Evolutionary conservation across 306 rosid genomes (phyloP).

Genomic region (Fragaria iinumae): DNA sequence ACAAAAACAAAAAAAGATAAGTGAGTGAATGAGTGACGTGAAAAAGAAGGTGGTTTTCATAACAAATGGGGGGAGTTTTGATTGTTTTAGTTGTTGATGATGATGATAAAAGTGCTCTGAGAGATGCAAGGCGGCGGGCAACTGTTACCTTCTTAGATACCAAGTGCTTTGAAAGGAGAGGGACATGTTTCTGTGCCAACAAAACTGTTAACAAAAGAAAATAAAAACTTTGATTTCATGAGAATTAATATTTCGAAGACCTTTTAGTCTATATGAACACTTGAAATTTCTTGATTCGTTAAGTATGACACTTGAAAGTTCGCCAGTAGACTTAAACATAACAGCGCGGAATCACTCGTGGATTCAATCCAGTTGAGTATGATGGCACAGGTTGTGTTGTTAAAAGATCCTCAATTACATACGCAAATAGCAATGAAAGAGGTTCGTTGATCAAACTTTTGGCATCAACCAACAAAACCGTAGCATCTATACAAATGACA

Average conservation of each 20-base stretch:
- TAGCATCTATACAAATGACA: background rate
- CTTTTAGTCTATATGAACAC: background rate
- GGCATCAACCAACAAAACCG: background rate
- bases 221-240: background rate
- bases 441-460: background rate
- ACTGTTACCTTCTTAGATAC: background rate
- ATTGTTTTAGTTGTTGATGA: slow-evolving; percentile 19
- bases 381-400: background rate
- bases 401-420: background rate
- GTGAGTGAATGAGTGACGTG: slow-evolving; percentile 38
- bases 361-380: background rate
- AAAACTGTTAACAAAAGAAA: background rate
- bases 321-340: too few species aligned
- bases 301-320: too few species aligned
- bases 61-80: slow-evolving; percentile 11
- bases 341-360: too few species aligned
- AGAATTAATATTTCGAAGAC: background rate
- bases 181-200: background rate
- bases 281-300: background rate
- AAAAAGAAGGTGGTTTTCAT: slow-evolving; percentile 39
- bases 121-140: slow-evolving; percentile 27
- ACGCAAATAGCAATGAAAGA: background rate
- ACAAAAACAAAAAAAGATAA: background rate
- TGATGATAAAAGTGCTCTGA: slow-evolving; percentile 5
- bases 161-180: slow-evolving; percentile 3